Evolutionary conservation across 1,284 basidiomycete species (phyloP).

Genomic region (Cryptococcus deneoformans): DNA sequence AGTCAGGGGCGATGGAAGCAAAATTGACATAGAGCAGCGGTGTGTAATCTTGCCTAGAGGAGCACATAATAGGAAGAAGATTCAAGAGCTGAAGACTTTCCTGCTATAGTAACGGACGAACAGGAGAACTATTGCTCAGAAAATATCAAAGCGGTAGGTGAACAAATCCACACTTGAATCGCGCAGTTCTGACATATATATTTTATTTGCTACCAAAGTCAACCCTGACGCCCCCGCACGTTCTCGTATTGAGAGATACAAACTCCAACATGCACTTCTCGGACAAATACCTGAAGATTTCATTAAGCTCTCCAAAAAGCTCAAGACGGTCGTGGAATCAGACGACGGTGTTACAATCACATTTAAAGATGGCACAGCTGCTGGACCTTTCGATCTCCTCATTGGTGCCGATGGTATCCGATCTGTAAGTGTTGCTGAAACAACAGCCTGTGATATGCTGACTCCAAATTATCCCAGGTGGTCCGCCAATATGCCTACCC

Average conservation of each 20-base stretch:
- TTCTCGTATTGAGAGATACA: slow-evolving; percentile 28
- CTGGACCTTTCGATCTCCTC: slow-evolving; percentile 28
- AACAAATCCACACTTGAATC: not conserved
- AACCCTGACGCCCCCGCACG: slow-evolving; percentile 18
- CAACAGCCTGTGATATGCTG: not conserved
- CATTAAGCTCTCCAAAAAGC: slow-evolving; percentile 26
- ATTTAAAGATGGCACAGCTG: slow-evolving; percentile 22
- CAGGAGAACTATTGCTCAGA: slow-evolving; percentile 18
- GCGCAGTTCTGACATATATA: not conserved
- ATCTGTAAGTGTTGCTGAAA: slow-evolving; percentile 15
- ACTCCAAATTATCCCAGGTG: slow-evolving; percentile 8
- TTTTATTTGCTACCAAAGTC: not conserved
- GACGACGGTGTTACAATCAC: slow-evolving; percentile 13
- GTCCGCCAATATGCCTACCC: slow-evolving; percentile 25
- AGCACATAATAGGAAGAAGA: not conserved
- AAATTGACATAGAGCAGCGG: slow-evolving; percentile 18
- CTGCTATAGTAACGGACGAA: slow-evolving; percentile 13
- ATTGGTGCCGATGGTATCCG: slow-evolving; percentile 39
- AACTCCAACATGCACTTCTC: slow-evolving; percentile 30
- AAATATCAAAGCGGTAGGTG: slow-evolving; percentile 15
- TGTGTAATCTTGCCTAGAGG: not conserved
- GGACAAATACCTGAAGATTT: slow-evolving; percentile 19
- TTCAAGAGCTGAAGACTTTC: too few relatives aligned
- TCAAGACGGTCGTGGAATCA: slow-evolving; percentile 13
- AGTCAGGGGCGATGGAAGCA: slow-evolving; percentile 13